Evolutionary conservation across 2,329 filamentous ascomycete genomes (phyloP).

Genomic region (Teratosphaeria nubilosa): DNA sequence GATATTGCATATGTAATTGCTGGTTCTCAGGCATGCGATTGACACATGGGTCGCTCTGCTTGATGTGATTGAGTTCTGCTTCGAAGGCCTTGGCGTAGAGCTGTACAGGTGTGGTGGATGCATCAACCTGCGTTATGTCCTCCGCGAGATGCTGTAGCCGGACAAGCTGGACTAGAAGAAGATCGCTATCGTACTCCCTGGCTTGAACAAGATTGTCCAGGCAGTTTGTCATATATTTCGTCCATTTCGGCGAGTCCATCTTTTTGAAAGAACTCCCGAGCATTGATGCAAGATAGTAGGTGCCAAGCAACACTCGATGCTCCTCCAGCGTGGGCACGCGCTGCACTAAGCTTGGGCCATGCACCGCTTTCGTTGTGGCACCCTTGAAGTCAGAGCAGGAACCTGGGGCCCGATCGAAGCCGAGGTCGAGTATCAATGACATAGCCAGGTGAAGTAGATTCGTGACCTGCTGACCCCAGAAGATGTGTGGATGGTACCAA

Average conservation of each 20-base stretch:
- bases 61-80: slow-evolving; percentile 17
- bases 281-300: slow-evolving; percentile 21
- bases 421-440: slow-evolving; percentile 17
- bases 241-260: slow-evolving; percentile 18
- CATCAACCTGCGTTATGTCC: slow-evolving; percentile 13
- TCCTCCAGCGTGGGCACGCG: slow-evolving; percentile 14
- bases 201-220: slow-evolving; percentile 14
- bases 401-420: slow-evolving; percentile 15
- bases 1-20: slow-evolving; percentile 17
- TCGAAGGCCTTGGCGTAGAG: slow-evolving; percentile 19
- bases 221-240: slow-evolving; percentile 15
- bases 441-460: slow-evolving; percentile 22
- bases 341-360: slow-evolving; percentile 1
- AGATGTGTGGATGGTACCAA: slow-evolving; percentile 22
- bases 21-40: slow-evolving; percentile 8
- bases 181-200: slow-evolving; percentile 18
- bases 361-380: slow-evolving; percentile 8
- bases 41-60: slow-evolving; percentile 6
- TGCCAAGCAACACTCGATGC: slow-evolving; percentile 15
- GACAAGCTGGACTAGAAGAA: slow-evolving; percentile 20
- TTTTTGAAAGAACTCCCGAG: slow-evolving; percentile 22
- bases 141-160: slow-evolving; percentile 19
- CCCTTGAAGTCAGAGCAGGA: slow-evolving; percentile 9
- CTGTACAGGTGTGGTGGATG: slow-evolving; percentile 16
- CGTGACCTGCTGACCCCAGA: slow-evolving; percentile 18